Base-by-base conservation (phyloP, 2,329 filamentous ascomycete species). In the Nothomitra cinnamomea region DNA sequence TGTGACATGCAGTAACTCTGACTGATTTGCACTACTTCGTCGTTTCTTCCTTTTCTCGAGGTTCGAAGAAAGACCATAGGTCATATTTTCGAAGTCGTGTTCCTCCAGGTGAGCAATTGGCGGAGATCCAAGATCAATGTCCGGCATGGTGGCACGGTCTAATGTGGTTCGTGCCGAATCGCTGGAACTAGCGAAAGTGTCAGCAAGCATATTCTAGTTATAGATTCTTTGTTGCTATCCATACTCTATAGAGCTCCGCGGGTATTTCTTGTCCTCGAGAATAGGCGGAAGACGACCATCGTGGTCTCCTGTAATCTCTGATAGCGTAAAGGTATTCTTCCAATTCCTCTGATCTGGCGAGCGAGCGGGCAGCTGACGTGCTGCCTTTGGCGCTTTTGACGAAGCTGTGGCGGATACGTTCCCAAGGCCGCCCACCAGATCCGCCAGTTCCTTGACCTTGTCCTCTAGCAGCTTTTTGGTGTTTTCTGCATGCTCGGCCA, bases 381-480 rank as follows among this genome's bases (percentile, higher is more conserved):
- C 67, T 65, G 28, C 10, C 28, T 64, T 42, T 69, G 70, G 56
- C 70, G 65, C 61, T 76, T 77, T 58, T 66, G 66, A 17, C 79
- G 74, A 36, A 79, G 77, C 59, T 8, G 25, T 19, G 15, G 32
- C n/a, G 8, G 52, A 48, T 35, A 22, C 22, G 12, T 36, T 32
- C 6, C 82, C 83, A 43, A 90, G 71, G 25, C 76, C 75, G 45
- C 76, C 78, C 10, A 92, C 74, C 58, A 90, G 70, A 2, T 74
- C 72, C 28, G 78, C 75, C 67, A 87, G 77, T 69, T 89, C 83
- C 35, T 75, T 69, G 19, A 92, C 72, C 66, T 89, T 87, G 1
- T 76, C 72, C 63, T 88, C 81, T 57, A 94, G 71, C 64, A 81
- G 78, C 47, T 74, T 72, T 64, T 82, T 87, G 60, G 89, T 79